A percentile compares a stretch with the other conserved stretches of the same genome.
These are phyloP conservation scores for Pisolithus thermaeus DNA, from an alignment of 1,284 basidiomycete species.

Conservation along the genomic window DNA sequence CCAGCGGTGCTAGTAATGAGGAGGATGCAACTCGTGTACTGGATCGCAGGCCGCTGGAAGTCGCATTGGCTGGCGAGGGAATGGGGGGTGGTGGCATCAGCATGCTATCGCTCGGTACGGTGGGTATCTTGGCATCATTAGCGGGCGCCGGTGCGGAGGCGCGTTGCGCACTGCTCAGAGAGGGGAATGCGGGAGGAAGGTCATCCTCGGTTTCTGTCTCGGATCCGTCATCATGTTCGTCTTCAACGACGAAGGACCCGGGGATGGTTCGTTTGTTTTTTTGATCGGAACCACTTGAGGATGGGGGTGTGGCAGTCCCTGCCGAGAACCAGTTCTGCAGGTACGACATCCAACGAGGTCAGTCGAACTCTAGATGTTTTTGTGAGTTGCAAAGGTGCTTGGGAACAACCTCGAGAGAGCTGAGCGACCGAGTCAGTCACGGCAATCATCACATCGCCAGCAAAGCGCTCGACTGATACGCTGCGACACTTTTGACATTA, in stretches of 20 bases:
- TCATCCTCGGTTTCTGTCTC: slow-evolving; percentile 63
- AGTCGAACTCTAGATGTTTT: not conserved
- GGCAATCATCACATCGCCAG: not conserved
- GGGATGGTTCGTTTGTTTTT: slow-evolving; percentile 11
- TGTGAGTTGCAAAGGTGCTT: no score
- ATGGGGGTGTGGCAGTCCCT: slow-evolving; percentile 18
- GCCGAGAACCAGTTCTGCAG: slow-evolving; percentile 44
- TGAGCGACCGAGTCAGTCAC: no score
- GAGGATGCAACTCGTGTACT: slow-evolving; percentile 26
- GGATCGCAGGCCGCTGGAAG: slow-evolving; percentile 34
- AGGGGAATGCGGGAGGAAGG: slow-evolving; percentile 78
- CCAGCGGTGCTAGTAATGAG: slow-evolving; percentile 55
- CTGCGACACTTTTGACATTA: not conserved
- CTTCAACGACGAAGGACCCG: slow-evolving; percentile 32
- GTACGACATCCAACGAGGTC: slow-evolving; percentile 31
- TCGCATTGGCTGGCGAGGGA: slow-evolving; percentile 42
- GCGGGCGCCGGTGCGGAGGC: slow-evolving; percentile 19
- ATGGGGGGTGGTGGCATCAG: slow-evolving; percentile 70
- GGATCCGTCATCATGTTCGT: slow-evolving; percentile 43
- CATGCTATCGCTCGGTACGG: slow-evolving; percentile 47
- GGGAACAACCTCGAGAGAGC: no score
- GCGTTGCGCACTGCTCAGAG: slow-evolving; percentile 78
- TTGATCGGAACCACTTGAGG: not conserved
- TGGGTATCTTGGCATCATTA: slow-evolving; percentile 29
- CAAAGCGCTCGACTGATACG: not conserved